phyloP scores from a whole-genome alignment of 345 rosid genomes.

The Rhodamnia rubescens region DNA sequence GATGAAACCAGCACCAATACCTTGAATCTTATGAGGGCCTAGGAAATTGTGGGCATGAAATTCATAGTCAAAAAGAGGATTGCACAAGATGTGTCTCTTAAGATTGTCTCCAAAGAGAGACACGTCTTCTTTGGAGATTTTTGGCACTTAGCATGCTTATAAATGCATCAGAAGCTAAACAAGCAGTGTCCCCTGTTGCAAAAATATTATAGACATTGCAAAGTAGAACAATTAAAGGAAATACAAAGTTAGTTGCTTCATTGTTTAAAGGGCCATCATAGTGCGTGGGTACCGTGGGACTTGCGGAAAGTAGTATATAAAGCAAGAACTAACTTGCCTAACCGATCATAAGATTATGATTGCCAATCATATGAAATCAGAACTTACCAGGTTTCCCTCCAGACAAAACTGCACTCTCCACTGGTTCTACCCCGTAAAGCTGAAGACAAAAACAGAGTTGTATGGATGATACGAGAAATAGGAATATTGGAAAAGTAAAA shows the following conservation, averaged over 20 bases:
- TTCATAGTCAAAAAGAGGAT: background rate
- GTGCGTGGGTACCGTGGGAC: background rate
- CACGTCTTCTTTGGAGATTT: background rate
- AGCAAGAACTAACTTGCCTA: background rate
- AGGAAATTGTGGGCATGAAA: background rate
- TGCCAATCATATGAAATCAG: background rate
- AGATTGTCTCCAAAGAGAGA: background rate
- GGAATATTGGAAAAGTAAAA: background rate
- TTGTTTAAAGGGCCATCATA: background rate
- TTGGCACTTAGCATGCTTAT: background rate
- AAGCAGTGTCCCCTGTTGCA: background rate
- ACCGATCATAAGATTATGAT: background rate
- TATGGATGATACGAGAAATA: background rate
- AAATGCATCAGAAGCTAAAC: background rate
- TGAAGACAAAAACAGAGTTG: slow-evolving; percentile 3
- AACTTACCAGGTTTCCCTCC: slow-evolving; percentile 50
- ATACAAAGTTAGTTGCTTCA: background rate
- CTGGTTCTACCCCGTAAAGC: slow-evolving; percentile 51
- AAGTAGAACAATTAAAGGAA: background rate
- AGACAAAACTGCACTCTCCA: slow-evolving; percentile 39
- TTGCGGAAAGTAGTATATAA: background rate
- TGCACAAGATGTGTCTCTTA: background rate
- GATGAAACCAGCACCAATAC: slow-evolving; percentile 62
- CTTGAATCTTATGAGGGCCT: slow-evolving; percentile 60
- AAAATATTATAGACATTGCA: background rate